phyloP scores from a whole-genome alignment of 2,329 filamentous ascomycete genomes.

The Penicillium sp. region DNA sequence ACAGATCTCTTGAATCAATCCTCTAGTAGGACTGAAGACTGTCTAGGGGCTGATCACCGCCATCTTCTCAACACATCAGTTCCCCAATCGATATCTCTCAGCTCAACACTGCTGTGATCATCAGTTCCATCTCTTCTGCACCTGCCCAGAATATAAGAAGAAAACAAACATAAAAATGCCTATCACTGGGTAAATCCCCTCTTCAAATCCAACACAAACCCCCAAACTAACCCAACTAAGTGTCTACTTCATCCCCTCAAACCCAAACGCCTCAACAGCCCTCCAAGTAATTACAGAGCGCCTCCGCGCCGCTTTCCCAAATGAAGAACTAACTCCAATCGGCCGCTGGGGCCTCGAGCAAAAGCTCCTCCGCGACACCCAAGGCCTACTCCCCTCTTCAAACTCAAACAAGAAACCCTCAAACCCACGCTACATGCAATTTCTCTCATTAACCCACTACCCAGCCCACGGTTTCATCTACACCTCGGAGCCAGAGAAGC shows the following conservation, averaged over 20 bases:
- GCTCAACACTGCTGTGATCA: neutral
- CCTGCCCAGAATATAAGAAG: neutral
- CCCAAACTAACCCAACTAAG: slow-evolving; percentile 17
- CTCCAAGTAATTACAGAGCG: slow-evolving; percentile 30
- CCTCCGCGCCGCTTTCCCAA: slow-evolving; percentile 30
- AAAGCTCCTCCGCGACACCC: slow-evolving; percentile 38
- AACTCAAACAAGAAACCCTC: slow-evolving; percentile 23
- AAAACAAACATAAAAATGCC: slow-evolving; percentile 20
- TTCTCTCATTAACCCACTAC: slow-evolving; percentile 36
- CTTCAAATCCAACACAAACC: neutral
- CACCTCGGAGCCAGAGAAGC: slow-evolving; percentile 26
- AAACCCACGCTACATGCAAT: slow-evolving; percentile 36
- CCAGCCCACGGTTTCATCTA: slow-evolving; percentile 36
- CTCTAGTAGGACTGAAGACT: neutral
- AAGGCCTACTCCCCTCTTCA: slow-evolving; percentile 32
- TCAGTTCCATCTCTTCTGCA: neutral
- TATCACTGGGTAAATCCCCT: slow-evolving; percentile 28
- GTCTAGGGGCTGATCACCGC: neutral
- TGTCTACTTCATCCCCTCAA: slow-evolving; percentile 38
- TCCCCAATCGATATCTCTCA: neutral
- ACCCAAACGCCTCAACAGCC: slow-evolving; percentile 33
- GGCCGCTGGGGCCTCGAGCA: slow-evolving; percentile 37
- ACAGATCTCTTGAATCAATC: neutral
- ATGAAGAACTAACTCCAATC: slow-evolving; percentile 29
- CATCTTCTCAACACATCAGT: neutral